Percentiles rank a stretch among this genome's conserved stretches.
Conservation (phyloP, 495 filamentous ascomycete species). For the Tetracladium marchalianum region DNA sequence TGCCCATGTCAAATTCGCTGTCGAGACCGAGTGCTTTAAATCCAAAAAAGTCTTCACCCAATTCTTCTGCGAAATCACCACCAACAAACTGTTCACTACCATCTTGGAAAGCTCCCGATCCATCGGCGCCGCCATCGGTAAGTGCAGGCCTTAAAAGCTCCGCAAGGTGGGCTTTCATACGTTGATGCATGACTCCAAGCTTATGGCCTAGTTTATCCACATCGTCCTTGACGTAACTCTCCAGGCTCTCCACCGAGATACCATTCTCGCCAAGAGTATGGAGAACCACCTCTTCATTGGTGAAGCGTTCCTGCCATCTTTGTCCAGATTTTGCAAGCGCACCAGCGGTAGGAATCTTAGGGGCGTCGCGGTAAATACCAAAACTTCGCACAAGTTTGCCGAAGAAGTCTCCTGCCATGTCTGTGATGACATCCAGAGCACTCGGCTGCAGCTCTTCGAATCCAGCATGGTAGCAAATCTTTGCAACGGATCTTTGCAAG, state of each 20-base stretch:
- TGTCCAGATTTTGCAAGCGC: conserved; percentile 27
- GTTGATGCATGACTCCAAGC: conserved; percentile 75
- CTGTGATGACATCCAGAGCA: conserved; percentile 81
- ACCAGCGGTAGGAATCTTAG: conserved; percentile 48
- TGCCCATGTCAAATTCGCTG: conserved; percentile 74
- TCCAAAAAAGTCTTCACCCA: conserved; percentile 97
- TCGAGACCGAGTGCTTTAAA: conserved; percentile 94
- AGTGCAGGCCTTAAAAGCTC: conserved; percentile 89
- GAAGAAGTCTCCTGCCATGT: conserved; percentile 86
- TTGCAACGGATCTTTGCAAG: conserved; percentile 79
- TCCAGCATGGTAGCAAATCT: conserved; percentile 92
- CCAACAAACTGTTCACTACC: conserved; percentile 95
- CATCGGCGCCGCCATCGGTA: conserved; percentile 68
- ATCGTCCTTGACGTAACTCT: conserved; percentile 88
- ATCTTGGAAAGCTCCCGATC: conserved; percentile 84
- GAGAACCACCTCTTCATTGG: conserved; percentile 71
- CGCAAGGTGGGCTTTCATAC: conserved; percentile 80
- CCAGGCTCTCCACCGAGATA: conserved; percentile 68
- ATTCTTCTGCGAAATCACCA: conserved; percentile 94
- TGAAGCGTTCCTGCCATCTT: conserved; percentile 59
- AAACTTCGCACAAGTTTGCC: conserved; percentile 69
- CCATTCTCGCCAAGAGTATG: conserved; percentile 79
- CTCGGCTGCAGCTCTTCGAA: conserved; percentile 97
- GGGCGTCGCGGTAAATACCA: conserved; percentile 71
- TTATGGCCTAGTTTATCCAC: conserved; percentile 83